Percentiles rank a stretch among this genome's conserved stretches.
phyloP scores from a whole-genome alignment of 768 basidiomycete species.

The Punctularia strigosozonata region DNA sequence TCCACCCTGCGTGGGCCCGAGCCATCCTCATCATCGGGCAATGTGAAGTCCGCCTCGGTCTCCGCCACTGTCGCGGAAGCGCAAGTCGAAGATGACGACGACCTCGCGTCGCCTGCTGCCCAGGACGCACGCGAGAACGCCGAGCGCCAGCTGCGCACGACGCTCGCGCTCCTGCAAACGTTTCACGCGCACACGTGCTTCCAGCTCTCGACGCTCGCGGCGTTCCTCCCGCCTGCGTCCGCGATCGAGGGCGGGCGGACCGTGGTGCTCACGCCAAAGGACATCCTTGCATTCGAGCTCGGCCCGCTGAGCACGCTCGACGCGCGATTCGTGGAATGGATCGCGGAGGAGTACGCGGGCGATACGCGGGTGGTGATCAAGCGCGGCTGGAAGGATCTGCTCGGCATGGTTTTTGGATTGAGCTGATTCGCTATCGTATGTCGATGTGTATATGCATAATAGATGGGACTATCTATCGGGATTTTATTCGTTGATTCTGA shows the following conservation, averaged over 20 bases:
- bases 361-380: slow-evolving; percentile 26
- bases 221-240: slow-evolving; percentile 16
- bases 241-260: slow-evolving; percentile 1
- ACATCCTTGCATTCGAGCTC: slow-evolving; percentile 58
- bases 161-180: slow-evolving; percentile 50
- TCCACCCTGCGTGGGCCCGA: not conserved
- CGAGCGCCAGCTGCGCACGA: slow-evolving; percentile 29
- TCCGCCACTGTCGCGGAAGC: slow-evolving; percentile 1
- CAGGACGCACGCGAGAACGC: slow-evolving; percentile 7
- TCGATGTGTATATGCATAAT: not conserved
- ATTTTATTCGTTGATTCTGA: too few relatives aligned
- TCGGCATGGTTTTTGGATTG: slow-evolving; percentile 31
- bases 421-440: slow-evolving; percentile 12
- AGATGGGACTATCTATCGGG: not conserved
- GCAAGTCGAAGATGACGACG: slow-evolving; percentile 5
- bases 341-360: slow-evolving; percentile 52
- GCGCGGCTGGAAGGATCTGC: slow-evolving; percentile 35
- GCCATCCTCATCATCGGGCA: not conserved
- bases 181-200: slow-evolving; percentile 53
- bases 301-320: slow-evolving; percentile 64
- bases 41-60: not conserved
- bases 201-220: slow-evolving; percentile 35
- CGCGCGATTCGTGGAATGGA: slow-evolving; percentile 68
- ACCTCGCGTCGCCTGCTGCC: slow-evolving; percentile 1
- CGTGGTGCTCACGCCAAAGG: slow-evolving; percentile 45